A percentile compares a stretch with the other conserved stretches of the same genome.
Conservation (phyloP, 2,329 filamentous ascomycete genomes). For the Monosporascus sp. region DNA sequence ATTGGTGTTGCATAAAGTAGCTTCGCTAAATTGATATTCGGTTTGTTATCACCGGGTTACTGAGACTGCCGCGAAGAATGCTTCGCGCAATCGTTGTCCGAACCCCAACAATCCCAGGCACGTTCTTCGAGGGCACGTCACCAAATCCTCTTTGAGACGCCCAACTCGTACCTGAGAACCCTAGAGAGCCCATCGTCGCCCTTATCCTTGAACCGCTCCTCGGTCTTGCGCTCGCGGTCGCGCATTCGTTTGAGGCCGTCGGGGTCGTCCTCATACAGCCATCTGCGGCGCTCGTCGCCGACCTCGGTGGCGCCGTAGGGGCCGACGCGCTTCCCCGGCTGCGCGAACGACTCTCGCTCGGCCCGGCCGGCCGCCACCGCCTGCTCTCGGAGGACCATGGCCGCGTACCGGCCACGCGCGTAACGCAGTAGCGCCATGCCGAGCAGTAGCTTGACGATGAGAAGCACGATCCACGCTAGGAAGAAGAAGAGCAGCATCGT, state of each 20-base stretch:
- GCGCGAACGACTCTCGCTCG: conserved; percentile 54
- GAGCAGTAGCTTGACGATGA: conserved; percentile 78
- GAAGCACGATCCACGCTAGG: conserved; percentile 74
- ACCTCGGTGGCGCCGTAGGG: conserved; percentile 84
- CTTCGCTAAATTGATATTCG: too few relatives aligned
- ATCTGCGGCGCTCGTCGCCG: conserved; percentile 76
- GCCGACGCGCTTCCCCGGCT: conserved; percentile 69
- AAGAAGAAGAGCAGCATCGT: conserved; percentile 88
- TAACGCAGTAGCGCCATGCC: conserved; percentile 84
- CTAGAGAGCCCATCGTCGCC: conserved; percentile 50
- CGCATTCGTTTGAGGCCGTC: conserved; percentile 60
- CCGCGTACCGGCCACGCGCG: conserved; percentile 69
- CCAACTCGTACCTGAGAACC: conserved; percentile 79
- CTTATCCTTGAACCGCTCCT: conserved; percentile 49
- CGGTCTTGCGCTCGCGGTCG: conserved; percentile 58
- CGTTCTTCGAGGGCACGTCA: conserved; percentile 30
- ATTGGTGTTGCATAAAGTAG: too few relatives aligned
- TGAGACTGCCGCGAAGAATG: too few relatives aligned
- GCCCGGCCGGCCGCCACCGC: conserved; percentile 38
- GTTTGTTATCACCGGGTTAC: too few relatives aligned
- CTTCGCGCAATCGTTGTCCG: too few relatives aligned
- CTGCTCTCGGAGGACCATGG: conserved; percentile 69
- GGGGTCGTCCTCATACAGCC: conserved; percentile 81
- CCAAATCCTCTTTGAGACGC: conserved; percentile 90
- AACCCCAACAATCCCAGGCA: too few relatives aligned